These are phyloP conservation scores for Helicostylum pulchrum DNA, from an alignment of 192 early-diverging fungal genomes.

Conservation along the genomic window DNA sequence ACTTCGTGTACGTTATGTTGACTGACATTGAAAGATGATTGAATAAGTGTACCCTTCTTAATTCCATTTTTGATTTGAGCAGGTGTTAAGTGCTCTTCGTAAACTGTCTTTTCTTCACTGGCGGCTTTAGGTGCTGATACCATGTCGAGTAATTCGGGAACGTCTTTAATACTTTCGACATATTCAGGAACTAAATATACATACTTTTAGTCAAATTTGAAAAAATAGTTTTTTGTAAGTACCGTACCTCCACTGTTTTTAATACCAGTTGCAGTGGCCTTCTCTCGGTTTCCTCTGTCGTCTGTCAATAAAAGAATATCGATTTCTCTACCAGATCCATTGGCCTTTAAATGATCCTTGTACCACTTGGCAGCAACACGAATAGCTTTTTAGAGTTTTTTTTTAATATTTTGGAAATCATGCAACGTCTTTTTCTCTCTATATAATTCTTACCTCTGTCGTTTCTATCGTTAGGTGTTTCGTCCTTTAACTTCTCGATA, in stretches of 20 bases:
- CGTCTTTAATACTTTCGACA: conserved; percentile 64
- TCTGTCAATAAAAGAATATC: conserved; percentile 80
- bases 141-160: conserved; percentile 93
- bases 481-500: conserved; percentile 74
- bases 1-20: conserved; percentile 87
- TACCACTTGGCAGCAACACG: conserved; percentile 87
- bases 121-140: conserved; percentile 53
- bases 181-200: conserved; percentile 67
- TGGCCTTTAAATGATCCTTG: conserved; percentile 56
- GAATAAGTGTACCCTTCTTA: conserved; percentile 73
- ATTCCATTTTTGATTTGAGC: conserved; percentile 82
- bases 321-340: conserved; percentile 28
- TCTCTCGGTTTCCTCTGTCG: conserved; percentile 82
- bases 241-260: conserved; percentile 60
- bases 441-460: conserved; percentile 63
- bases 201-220: not conserved
- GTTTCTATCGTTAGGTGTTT: conserved; percentile 93
- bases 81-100: conserved; percentile 74
- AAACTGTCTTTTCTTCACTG: conserved; percentile 54
- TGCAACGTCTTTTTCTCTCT: not conserved
- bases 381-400: conserved; percentile 65
- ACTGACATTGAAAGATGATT: conserved; percentile 81
- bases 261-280: conserved; percentile 63
- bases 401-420: no score
- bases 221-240: not conserved